phyloP scores from a whole-genome alignment of 805 yeast species.

The Komagataella kurtzmanii region DNA sequence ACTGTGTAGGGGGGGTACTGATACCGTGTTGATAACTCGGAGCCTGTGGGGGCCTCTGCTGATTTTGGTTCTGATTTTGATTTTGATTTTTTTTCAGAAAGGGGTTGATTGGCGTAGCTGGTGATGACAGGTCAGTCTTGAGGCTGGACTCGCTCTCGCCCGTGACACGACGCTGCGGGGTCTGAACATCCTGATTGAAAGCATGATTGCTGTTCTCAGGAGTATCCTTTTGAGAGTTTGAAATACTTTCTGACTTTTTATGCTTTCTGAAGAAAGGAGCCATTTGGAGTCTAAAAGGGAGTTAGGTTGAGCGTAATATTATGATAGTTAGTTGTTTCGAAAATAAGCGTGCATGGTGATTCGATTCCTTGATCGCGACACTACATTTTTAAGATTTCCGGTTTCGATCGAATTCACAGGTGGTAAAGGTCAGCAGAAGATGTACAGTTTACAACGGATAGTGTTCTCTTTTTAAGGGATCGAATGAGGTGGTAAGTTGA shows the following conservation, averaged over 20 bases:
- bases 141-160: background rate
- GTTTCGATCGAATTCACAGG: background rate
- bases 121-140: background rate
- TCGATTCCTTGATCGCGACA: background rate
- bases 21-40: background rate
- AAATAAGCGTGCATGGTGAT: background rate
- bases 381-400: background rate
- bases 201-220: background rate
- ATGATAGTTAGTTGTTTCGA: background rate
- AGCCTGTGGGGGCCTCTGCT: background rate
- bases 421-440: too few relatives aligned
- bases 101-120: background rate
- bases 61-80: background rate
- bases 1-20: background rate
- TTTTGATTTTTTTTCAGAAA: background rate
- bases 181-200: background rate
- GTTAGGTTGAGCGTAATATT: background rate
- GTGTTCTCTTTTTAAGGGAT: too few relatives aligned
- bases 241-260: background rate
- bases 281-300: background rate
- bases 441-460: too few relatives aligned
- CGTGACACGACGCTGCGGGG: background rate
- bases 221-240: background rate
- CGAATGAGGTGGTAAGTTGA: too few relatives aligned
- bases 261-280: constrained; percentile 1